These are phyloP conservation scores for Capniomyces stellatus DNA, from an alignment of 371 early-diverging fungal species.

Conservation along the genomic window DNA sequence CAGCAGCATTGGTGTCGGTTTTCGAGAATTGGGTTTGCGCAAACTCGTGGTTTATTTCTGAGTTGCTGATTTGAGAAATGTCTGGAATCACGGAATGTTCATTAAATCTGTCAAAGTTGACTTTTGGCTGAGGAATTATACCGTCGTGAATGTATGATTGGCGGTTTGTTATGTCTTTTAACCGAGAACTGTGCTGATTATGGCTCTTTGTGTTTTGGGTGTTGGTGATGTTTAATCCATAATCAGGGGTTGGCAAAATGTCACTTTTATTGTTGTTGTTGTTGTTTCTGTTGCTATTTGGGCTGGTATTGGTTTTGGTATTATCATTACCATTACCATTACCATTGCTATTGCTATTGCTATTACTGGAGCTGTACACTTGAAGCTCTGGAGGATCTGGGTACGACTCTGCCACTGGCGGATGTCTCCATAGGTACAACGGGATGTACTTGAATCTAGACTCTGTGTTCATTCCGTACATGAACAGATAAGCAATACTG, in stretches of 20 bases:
- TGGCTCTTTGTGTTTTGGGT: background rate
- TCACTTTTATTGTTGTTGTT: background rate
- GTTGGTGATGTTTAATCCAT: background rate
- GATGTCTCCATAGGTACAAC: slow-evolving; percentile 18
- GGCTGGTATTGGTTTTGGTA: background rate
- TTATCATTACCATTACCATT: background rate
- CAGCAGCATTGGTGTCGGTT: too few species aligned
- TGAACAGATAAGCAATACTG: background rate
- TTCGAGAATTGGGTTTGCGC: too few species aligned
- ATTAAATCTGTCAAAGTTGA: too few species aligned
- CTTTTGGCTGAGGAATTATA: too few species aligned
- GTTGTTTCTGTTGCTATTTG: background rate
- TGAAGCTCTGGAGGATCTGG: background rate
- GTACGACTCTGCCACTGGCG: slow-evolving; percentile 19
- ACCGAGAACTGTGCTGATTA: background rate
- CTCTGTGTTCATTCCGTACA: background rate
- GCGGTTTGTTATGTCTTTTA: too few species aligned
- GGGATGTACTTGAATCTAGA: slow-evolving; percentile 7
- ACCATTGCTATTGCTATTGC: background rate
- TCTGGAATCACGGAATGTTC: too few species aligned
- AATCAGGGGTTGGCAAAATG: background rate
- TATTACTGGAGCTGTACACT: too few species aligned
- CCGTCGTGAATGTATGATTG: too few species aligned
- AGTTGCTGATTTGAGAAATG: too few species aligned
- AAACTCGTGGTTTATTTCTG: too few species aligned